A percentile compares a stretch with the other conserved stretches of the same genome.
phyloP scores from a whole-genome alignment of 2,329 filamentous ascomycete species.

The Cladophialophora exuberans region DNA sequence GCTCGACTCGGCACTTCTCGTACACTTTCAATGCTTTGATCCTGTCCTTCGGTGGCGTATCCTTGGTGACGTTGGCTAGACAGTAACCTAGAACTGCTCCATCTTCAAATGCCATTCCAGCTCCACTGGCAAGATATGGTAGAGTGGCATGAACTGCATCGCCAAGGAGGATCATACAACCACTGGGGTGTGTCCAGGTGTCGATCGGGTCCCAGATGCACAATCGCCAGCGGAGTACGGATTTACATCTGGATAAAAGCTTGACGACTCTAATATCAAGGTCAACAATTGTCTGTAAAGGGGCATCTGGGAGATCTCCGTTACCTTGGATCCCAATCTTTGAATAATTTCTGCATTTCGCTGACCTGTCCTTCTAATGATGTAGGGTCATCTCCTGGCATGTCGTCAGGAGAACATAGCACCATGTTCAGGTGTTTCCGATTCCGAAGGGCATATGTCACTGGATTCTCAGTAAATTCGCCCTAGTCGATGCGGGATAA shows the following conservation, averaged over 20 bases:
- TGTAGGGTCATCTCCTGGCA: constrained; percentile 35
- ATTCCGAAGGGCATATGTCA: constrained; percentile 49
- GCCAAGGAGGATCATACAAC: constrained; percentile 41
- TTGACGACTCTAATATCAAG: constrained; percentile 27
- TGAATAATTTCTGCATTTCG: constrained; percentile 37
- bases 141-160: constrained; percentile 52
- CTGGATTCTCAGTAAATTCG: constrained; percentile 50
- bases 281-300: neutral
- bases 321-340: constrained; percentile 37
- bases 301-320: neutral
- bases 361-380: constrained; percentile 40
- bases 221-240: constrained; percentile 40
- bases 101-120: constrained; percentile 39
- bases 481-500: constrained; percentile 61
- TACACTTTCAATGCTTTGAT: constrained; percentile 44
- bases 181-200: constrained; percentile 25
- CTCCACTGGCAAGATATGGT: constrained; percentile 40
- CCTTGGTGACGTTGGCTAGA: constrained; percentile 33
- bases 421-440: constrained; percentile 49
- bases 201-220: constrained; percentile 39
- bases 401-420: constrained; percentile 50
- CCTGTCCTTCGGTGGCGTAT: constrained; percentile 33
- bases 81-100: constrained; percentile 39
- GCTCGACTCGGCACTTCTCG: constrained; percentile 59
- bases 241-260: constrained; percentile 31